A percentile compares a stretch with the other conserved stretches of the same genome.
These are phyloP conservation scores for Penicillium sp. DNA, from an alignment of 2,329 filamentous ascomycete genomes.

Conservation along the genomic window DNA sequence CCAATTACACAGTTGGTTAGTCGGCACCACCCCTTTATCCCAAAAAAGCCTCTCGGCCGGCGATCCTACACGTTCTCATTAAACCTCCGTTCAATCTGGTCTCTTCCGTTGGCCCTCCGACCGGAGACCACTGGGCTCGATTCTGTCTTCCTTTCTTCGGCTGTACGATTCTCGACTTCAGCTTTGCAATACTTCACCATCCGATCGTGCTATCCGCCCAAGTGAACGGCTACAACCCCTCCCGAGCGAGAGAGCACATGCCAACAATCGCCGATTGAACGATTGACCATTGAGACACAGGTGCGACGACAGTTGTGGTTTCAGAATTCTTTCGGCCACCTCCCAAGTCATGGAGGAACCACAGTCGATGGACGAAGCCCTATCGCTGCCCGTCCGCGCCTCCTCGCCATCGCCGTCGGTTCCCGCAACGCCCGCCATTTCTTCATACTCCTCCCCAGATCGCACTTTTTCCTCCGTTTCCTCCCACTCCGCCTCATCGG, in stretches of 20 bases:
- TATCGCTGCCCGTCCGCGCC: slow-evolving; percentile 38
- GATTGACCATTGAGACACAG: slow-evolving; percentile 11
- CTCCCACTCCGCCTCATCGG: slow-evolving; percentile 53
- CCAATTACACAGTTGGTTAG: slow-evolving; percentile 19
- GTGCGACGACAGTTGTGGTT: slow-evolving; percentile 21
- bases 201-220: not conserved
- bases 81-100: slow-evolving; percentile 28
- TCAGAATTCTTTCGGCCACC: slow-evolving; percentile 14
- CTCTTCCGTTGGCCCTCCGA: slow-evolving; percentile 27
- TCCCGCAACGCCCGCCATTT: slow-evolving; percentile 51
- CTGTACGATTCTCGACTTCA: not conserved
- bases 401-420: slow-evolving; percentile 50
- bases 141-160: not conserved
- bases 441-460: slow-evolving; percentile 51
- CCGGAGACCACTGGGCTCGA: slow-evolving; percentile 5
- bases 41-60: slow-evolving; percentile 34
- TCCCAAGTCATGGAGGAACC: slow-evolving; percentile 36
- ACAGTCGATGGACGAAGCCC: slow-evolving; percentile 23
- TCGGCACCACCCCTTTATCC: slow-evolving; percentile 30
- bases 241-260: slow-evolving; percentile 5
- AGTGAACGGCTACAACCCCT: slow-evolving; percentile 5
- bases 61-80: slow-evolving; percentile 33
- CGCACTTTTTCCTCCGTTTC: slow-evolving; percentile 55
- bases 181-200: not conserved
- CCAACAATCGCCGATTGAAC: slow-evolving; percentile 11